Conservation (phyloP, 352 stramenopile species). For the Pythium chondricola region DNA sequence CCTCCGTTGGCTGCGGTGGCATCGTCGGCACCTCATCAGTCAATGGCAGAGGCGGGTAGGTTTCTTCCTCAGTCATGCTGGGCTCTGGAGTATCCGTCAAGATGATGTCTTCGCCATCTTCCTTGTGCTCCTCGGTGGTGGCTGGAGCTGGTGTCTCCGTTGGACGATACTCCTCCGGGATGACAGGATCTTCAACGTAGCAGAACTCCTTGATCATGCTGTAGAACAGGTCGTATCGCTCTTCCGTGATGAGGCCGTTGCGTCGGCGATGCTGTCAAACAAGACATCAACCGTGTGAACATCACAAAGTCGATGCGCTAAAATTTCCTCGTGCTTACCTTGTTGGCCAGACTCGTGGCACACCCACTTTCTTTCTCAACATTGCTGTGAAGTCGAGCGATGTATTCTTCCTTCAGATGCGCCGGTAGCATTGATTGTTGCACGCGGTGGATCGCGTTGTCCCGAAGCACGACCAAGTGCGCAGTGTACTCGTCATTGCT, state of each 20-base stretch:
- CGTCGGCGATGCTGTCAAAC: neutral
- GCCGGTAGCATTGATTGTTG: neutral
- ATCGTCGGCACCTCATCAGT: neutral
- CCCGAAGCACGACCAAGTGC: neutral
- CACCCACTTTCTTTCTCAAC: neutral
- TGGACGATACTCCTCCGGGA: neutral
- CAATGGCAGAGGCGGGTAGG: neutral
- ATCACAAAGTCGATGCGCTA: neutral
- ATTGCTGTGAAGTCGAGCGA: neutral
- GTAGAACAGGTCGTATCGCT: conserved; percentile 2
- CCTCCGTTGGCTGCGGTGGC: neutral
- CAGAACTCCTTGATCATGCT: conserved; percentile 6
- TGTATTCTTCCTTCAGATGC: neutral
- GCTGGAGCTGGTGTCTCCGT: conserved; percentile 1
- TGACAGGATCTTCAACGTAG: neutral
- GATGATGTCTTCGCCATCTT: neutral
- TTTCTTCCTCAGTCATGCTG: neutral
- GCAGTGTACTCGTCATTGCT: neutral
- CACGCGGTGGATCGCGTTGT: conserved; percentile 4
- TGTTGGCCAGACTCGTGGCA: neutral
- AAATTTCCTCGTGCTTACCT: no score
- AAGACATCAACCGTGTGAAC: no score
- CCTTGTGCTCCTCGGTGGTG: neutral
- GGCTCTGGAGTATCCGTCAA: neutral
- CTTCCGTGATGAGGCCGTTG: neutral